Base-by-base conservation (phyloP, 805 yeast species). In the Saccharomycopsis sp. region DNA sequence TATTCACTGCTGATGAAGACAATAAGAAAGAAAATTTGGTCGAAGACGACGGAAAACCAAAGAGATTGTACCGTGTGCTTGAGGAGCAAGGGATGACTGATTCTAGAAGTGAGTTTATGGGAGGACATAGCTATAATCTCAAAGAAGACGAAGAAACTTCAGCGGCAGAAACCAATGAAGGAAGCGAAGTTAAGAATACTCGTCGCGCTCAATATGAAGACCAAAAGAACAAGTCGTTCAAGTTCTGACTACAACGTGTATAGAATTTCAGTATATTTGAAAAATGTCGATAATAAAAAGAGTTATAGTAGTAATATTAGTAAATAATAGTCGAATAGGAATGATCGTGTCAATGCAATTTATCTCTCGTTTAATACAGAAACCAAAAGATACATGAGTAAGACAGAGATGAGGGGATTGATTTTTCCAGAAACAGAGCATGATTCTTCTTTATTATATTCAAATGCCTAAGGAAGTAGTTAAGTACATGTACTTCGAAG, bases 41-140 rank as follows among this genome's bases (percentile, higher is more conserved):
- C 3, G 52, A 49, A 9, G 42, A 25, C 17, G 41, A 56, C 19
- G 51, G 35, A 15, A 58, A 44, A 34, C 56, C 56, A 25, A 61
- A 55, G 47, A 56, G 51, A 47, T 53, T 60, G 52, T 60, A 56
- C 29, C 54, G 58, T 24, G 63, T 60, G 17, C 52, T 60, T 15
- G 57, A 60, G 51, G 61, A 58, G 51, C 47, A 44, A 53, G 50
- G 29, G 41, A 14, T 7, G 20, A 9, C 2, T n/a, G 57, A 57
- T 25, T 52, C 58, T 2, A 55, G 56, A 47, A 44, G 29, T 14
- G 57, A 54, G 19, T 41, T 52, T 35, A 47, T 53, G 34, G 59
- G 56, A 49, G 56, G 53, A 12, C 56, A 51, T 51, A 20, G 59
- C 19, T 60, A 60, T 49, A 55, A 54, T 17, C 17, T 55, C 15